Percentiles rank a stretch among this genome's conserved stretches.
These are phyloP conservation scores for Dryadomyces quercivorus DNA, from an alignment of 2,329 filamentous ascomycete species.

Conservation along the genomic window DNA sequence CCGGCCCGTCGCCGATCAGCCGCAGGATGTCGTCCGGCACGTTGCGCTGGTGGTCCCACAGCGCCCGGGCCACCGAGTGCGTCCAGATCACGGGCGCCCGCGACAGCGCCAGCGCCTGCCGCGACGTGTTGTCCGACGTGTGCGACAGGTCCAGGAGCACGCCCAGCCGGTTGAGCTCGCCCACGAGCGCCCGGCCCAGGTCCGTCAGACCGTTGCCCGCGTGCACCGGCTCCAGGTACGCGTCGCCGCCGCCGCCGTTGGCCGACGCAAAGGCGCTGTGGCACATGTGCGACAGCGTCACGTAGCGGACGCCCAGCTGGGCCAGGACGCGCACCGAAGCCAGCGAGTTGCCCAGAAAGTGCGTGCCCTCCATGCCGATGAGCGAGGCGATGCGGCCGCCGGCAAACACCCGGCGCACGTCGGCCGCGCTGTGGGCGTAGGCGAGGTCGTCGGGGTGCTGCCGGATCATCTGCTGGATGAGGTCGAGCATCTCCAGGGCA, in stretches of 20 bases:
- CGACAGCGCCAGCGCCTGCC: constrained; percentile 3
- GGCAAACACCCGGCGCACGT: constrained; percentile 11
- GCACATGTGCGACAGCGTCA: constrained; percentile 4
- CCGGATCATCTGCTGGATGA: not conserved
- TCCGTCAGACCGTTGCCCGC: not conserved
- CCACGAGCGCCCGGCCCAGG: not conserved
- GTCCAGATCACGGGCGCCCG: constrained; percentile 1
- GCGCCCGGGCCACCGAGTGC: not conserved
- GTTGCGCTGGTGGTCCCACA: constrained; percentile 18
- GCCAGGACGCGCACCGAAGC: constrained; percentile 6
- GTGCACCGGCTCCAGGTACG: not conserved
- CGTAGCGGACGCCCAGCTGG: constrained; percentile 20
- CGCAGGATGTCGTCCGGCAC: constrained; percentile 27
- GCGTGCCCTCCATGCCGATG: constrained; percentile 16
- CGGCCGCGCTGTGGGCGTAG: not conserved
- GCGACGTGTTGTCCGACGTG: constrained; percentile 4
- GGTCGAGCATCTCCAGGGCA: constrained; percentile 5
- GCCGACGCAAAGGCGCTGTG: constrained; percentile 1
- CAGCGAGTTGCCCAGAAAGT: constrained; percentile 14
- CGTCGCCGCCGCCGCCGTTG: not conserved
- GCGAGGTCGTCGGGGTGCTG: not conserved
- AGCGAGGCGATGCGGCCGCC: constrained; percentile 15
- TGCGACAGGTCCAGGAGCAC: constrained; percentile 5
- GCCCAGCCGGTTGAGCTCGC: constrained; percentile 5
- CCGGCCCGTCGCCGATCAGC: constrained; percentile 14